Evolutionary conservation across 2,329 filamentous ascomycete species (phyloP).

Genomic region (Microascus cirrosus): DNA sequence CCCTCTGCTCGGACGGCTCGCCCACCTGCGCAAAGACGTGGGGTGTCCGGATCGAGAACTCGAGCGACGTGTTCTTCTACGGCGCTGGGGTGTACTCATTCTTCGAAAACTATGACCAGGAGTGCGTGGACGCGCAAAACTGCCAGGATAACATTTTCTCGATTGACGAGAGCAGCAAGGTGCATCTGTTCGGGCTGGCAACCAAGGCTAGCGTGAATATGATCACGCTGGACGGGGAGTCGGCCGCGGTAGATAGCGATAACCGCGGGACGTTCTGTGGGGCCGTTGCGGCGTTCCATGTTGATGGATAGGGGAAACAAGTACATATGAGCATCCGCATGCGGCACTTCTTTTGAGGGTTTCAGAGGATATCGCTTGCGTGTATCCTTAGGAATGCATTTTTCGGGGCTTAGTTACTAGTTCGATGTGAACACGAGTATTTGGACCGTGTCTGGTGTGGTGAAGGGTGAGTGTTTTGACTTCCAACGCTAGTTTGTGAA

Average conservation of each 20-base stretch:
- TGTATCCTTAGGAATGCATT: background rate
- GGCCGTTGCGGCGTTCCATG: slow-evolving; percentile 41
- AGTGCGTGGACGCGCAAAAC: slow-evolving; percentile 53
- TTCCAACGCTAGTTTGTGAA: no score
- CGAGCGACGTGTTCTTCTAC: slow-evolving; percentile 55
- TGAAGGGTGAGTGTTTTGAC: background rate
- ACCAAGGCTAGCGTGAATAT: slow-evolving; percentile 69
- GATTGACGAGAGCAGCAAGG: slow-evolving; percentile 51
- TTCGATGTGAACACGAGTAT: background rate
- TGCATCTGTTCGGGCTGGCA: slow-evolving; percentile 57
- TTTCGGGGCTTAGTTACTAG: background rate
- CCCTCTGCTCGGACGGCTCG: slow-evolving; percentile 44
- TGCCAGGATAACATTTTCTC: slow-evolving; percentile 73
- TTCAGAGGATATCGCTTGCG: background rate
- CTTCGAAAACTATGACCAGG: slow-evolving; percentile 71
- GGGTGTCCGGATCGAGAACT: slow-evolving; percentile 62
- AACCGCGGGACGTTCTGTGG: slow-evolving; percentile 58
- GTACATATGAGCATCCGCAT: background rate
- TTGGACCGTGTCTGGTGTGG: background rate
- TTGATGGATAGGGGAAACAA: background rate
- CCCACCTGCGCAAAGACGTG: slow-evolving; percentile 60
- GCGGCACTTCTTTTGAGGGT: background rate
- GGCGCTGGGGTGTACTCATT: slow-evolving; percentile 72
- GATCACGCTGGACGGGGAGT: slow-evolving; percentile 50
- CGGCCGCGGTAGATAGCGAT: slow-evolving; percentile 42